Conservation (phyloP, 768 basidiomycete genomes). For the Agaricus bisporus region DNA sequence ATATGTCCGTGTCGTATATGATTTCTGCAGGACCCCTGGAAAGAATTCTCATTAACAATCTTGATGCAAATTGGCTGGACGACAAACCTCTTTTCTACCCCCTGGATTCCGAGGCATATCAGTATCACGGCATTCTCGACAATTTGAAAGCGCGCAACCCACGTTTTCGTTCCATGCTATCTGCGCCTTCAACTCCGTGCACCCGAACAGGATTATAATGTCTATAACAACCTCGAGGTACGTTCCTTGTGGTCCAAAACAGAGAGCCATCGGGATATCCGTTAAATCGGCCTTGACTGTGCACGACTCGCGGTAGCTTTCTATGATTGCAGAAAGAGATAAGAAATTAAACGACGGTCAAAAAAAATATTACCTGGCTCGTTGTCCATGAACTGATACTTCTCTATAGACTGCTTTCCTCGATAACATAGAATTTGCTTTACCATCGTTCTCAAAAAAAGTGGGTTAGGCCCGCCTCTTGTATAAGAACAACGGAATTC, state of each 20-base stretch:
- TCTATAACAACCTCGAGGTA: conserved; percentile 32
- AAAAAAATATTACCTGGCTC: background rate
- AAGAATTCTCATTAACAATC: background rate
- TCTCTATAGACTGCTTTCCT: background rate
- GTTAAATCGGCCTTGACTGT: conserved; percentile 22
- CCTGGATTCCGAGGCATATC: conserved; percentile 17
- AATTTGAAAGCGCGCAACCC: conserved; percentile 13
- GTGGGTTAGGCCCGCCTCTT: background rate
- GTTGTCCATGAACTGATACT: background rate
- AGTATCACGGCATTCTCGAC: conserved; percentile 1
- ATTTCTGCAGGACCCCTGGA: conserved; percentile 31
- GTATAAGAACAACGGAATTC: conserved; percentile 23
- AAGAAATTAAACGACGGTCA: background rate
- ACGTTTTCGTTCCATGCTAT: conserved; percentile 46
- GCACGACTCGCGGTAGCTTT: conserved; percentile 23
- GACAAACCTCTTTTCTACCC: conserved; percentile 28
- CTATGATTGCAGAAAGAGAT: conserved; percentile 8
- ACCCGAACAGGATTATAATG: conserved; percentile 43
- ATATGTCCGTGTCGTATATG: conserved; percentile 21
- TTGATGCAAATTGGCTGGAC: background rate
- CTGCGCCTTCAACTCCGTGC: conserved; percentile 48
- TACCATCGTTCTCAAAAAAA: background rate
- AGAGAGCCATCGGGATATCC: conserved; percentile 16
- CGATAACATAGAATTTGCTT: conserved; percentile 1
- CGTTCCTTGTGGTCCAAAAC: conserved; percentile 11